Base-by-base conservation (phyloP, 495 filamentous ascomycete species). In the Jackrogersella minutella region DNA sequence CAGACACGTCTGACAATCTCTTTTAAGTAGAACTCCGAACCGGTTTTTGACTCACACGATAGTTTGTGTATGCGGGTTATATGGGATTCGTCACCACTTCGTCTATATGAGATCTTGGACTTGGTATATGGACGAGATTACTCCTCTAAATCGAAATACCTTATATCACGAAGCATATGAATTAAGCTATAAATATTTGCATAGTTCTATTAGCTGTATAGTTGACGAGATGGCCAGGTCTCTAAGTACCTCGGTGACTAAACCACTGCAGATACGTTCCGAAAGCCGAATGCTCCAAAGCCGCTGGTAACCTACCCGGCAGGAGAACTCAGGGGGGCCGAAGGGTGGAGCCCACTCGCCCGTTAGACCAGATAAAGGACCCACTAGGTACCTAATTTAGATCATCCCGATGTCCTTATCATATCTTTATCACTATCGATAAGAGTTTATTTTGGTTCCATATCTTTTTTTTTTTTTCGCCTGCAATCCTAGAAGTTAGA, bases 391-490 rank as follows among this genome's bases (percentile, higher is more conserved):
- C 6, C 4, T 14, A 4, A 40, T 16, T 9, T 16, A 5, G 11
- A 9, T 9, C 14, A 9, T 8, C 14, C 4, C 34, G 9, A 3
- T 10, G 16, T 43, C 40, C 6, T 3, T 26, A 26, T 13, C 2
- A n/a, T 36, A 21, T 37, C 56, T 66, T 7, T 66, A 70, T 66
- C 67, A 11, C 14, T 70, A 70, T 70, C 66, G 69, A 72, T 72
- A 72, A 69, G 16, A 17, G 40, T 24, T 43, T 49, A 33, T n/a
- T 43, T 8, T 19, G 10, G 40, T 43, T 14, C 28, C 41, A 44
- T 47, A 49, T 24, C 37, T 31, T 64, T 69, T 72, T 62, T 64
- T n/a, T n/a, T n/a, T n/a, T 50, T 49, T 26, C 7, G 37, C 30
- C 21, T 44, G 37, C 7, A 34, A 36, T 49, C n/a, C n/a, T n/a